Evolutionary conservation across 371 early-diverging fungal genomes (phyloP), one percentile per base, ranked within the genome.

Genomic region (Rhizomucor miehei): DNA sequence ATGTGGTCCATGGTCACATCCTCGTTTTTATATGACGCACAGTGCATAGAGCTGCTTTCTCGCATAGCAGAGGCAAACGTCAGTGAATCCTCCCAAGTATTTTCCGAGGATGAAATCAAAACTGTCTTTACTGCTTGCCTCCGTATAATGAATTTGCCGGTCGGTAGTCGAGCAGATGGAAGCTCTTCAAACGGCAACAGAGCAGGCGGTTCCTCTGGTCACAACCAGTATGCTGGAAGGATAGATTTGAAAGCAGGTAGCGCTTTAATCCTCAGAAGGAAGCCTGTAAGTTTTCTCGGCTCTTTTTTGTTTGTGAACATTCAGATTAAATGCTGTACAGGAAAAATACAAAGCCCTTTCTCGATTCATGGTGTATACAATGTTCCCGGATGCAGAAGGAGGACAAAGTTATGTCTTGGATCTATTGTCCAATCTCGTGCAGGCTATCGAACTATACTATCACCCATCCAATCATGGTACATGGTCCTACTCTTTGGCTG

Each of bases 401-500:
- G 44, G 63, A 1, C 50, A 46, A 20, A 52, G 51, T 1, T 66
- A 61, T 25, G 69, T 87, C 4, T 57, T 93, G 44, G 61, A 78
- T 21, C 82, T 81, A 39, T 74, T 95, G 41, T 66, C 75, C 20
- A 82, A 88, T 39, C 52, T 93, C 43, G 86, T 95, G 39, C 91
- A 89, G 54, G 91, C 93, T 23, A 83, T 85, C 20, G 95, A 95
- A 67, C 81, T 89, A 0, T 94, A 86, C 55, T 93, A 76, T 60
- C 94, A 95, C 62, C 96, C 96, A 5, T 91, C 92, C 6, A 95
- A 95, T 64, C 73, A 75, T 57, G 95, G 95, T 2, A 56, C 68
- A 35, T 94, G 95, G 95, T 84, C 88, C 8, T 75, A 71, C 44
- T 63, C 64, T 10, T 70, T 94, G 9, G 81, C 89, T 0, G 64